These are phyloP conservation scores for Nemania sp. DNA, from an alignment of 2,329 filamentous ascomycete species.

Conservation along the genomic window DNA sequence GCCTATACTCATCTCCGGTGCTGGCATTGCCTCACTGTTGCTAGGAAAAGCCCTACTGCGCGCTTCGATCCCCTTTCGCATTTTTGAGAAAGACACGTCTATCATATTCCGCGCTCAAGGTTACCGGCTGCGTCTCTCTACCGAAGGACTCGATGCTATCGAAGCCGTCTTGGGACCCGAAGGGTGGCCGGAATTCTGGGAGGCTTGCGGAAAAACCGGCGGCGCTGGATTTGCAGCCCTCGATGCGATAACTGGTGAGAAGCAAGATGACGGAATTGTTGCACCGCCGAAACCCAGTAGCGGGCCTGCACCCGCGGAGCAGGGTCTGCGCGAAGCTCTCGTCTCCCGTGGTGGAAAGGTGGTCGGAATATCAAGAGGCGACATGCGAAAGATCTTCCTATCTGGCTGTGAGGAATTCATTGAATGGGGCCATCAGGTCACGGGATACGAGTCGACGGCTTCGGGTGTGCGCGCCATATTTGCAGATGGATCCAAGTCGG, in stretches of 20 bases:
- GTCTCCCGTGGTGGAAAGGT: slow-evolving; percentile 59
- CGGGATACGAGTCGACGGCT: slow-evolving; percentile 59
- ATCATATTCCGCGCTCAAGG: slow-evolving; percentile 62
- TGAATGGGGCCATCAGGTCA: slow-evolving; percentile 59
- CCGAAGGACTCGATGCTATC: slow-evolving; percentile 55
- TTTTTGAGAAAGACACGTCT: slow-evolving; percentile 59
- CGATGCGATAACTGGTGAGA: slow-evolving; percentile 57
- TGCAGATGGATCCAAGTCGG: slow-evolving; percentile 52
- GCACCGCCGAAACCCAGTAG: slow-evolving; percentile 9
- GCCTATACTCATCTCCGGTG: slow-evolving; percentile 49
- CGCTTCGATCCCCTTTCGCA: slow-evolving; percentile 52
- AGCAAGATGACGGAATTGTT: slow-evolving; percentile 28
- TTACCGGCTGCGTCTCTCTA: slow-evolving; percentile 44
- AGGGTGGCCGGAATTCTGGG: slow-evolving; percentile 59
- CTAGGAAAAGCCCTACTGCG: slow-evolving; percentile 48
- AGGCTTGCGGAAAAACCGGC: slow-evolving; percentile 61
- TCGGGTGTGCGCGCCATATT: slow-evolving; percentile 61
- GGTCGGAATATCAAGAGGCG: slow-evolving; percentile 64
- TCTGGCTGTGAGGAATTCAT: slow-evolving; percentile 58
- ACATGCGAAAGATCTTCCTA: slow-evolving; percentile 64
- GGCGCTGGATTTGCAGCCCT: slow-evolving; percentile 55
- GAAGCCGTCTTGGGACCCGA: slow-evolving; percentile 57
- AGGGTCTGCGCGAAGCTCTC: slow-evolving; percentile 40
- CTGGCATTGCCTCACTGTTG: slow-evolving; percentile 48
- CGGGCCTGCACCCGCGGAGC: slow-evolving; percentile 5